Evolutionary conservation across 306 rosid genomes (phyloP), one percentile per base, ranked within the genome.

Genomic region (Biancaea sappan): DNA sequence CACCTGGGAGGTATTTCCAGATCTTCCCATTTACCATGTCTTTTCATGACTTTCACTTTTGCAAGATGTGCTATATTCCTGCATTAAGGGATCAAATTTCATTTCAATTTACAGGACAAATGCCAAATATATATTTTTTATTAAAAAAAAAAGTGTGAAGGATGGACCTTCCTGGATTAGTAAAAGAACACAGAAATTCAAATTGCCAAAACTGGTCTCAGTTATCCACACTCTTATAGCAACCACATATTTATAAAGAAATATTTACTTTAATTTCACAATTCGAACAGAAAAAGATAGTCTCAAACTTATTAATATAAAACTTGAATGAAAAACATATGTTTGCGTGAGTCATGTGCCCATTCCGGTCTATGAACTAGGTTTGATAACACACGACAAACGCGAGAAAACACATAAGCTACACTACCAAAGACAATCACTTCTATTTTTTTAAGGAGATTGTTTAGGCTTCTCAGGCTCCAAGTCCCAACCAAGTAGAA

Each of bases 41-140:
- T 63, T 82, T 77, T 90, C 96, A 90, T 86, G 87, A 90, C 50
- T 78, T 62, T 84, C 60, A 94, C 91, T 79, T 94, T 91, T 54
- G 94, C 92, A 71, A 94, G 84, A 59, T 90, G 93, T 32, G 90
- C 86, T 59, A 94, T 86, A 80, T 88, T 90, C 86, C 99, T 94
- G 86, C 67, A 68, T 74, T 57, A 28, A 58, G 50, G 54, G 73
- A 73, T 44, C 61, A 48, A 41, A 65, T 47, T 59, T 75, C 61
- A 51, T 57, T 66, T 37, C n/a, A 64, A 69, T 58, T 54, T 58
- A 64, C 40, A 21, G 44, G 37, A 63, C 1, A 37, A 54, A 43
- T 47, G 74, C 41, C 38, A 77, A 67, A 15, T 44, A 1, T n/a
- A n/a, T n/a, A n/a, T n/a, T n/a, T n/a, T n/a, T n/a, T n/a, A n/a